These are phyloP conservation scores for Cantharellus cinnabarinus DNA, from an alignment of 768 basidiomycete genomes.

Conservation along the genomic window DNA sequence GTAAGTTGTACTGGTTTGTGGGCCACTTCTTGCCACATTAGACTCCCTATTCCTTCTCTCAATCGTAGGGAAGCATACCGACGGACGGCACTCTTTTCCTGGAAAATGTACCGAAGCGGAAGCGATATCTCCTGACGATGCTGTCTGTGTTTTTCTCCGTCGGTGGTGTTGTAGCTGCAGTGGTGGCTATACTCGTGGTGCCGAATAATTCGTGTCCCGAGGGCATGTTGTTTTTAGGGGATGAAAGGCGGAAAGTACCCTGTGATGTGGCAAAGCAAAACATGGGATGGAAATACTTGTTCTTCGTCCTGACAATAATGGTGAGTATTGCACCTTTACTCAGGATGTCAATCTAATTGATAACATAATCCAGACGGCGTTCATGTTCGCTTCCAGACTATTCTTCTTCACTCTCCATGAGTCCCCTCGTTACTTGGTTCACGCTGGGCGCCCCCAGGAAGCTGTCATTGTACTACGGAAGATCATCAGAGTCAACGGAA, in stretches of 20 bases:
- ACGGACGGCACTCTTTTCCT: conserved; percentile 85
- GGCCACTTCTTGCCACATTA: not conserved
- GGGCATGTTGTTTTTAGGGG: conserved; percentile 3
- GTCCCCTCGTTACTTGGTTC: conserved; percentile 82
- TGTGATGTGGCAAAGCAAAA: conserved; percentile 58
- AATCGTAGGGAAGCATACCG: conserved; percentile 69
- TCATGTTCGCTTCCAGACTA: conserved; percentile 75
- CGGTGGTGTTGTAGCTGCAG: conserved; percentile 69
- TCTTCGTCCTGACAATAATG: conserved; percentile 55
- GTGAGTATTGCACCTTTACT: conserved; percentile 28
- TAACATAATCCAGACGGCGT: conserved; percentile 38
- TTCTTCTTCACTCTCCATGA: conserved; percentile 84
- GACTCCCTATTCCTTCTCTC: not conserved
- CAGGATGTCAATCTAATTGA: too few species aligned
- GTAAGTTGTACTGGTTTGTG: conserved; percentile 25
- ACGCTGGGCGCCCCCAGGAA: conserved; percentile 66
- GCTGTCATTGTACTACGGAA: conserved; percentile 65
- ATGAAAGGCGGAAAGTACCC: conserved; percentile 2
- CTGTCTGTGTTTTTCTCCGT: conserved; percentile 92
- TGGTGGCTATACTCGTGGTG: conserved; percentile 60
- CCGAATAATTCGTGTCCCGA: conserved; percentile 31
- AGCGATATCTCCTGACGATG: conserved; percentile 78
- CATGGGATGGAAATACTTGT: conserved; percentile 74
- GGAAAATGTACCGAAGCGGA: conserved; percentile 84
- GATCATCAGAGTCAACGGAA: conserved; percentile 76